These are phyloP conservation scores for Ceratocystis colombiana DNA, from an alignment of 2,329 filamentous ascomycete species.

Conservation along the genomic window DNA sequence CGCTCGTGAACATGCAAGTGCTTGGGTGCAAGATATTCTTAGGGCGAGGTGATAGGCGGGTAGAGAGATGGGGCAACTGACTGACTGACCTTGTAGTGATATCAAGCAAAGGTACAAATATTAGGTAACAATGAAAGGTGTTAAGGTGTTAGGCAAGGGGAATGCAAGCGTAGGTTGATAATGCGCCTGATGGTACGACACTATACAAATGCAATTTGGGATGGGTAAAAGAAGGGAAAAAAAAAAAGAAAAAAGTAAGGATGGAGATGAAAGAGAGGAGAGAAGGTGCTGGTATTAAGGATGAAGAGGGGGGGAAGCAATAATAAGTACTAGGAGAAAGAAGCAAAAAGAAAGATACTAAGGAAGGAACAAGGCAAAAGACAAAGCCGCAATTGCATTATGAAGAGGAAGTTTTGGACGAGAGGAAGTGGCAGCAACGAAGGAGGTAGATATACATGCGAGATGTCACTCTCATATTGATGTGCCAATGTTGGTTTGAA, in stretches of 20 bases:
- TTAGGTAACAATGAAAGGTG: background rate
- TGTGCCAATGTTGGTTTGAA: background rate
- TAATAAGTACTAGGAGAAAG: constrained; percentile 6
- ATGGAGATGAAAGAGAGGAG: background rate
- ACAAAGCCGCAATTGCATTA: background rate
- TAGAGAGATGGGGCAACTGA: background rate
- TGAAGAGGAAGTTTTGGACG: background rate
- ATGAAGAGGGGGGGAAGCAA: background rate
- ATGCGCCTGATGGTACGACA: too few species aligned
- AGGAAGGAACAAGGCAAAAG: constrained; percentile 3
- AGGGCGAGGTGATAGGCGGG: background rate
- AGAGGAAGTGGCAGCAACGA: background rate
- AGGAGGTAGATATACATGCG: constrained; percentile 5
- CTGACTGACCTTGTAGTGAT: background rate
- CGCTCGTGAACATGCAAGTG: background rate
- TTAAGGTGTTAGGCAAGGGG: background rate
- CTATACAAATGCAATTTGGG: background rate
- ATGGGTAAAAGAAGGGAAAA: background rate
- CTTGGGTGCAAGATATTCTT: background rate
- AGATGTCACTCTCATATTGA: background rate
- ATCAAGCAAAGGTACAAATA: background rate
- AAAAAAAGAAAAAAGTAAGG: background rate
- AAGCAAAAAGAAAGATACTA: background rate
- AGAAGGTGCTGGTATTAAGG: background rate
- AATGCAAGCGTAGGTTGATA: background rate